Percentiles rank a stretch among this genome's conserved stretches.
Conservation (phyloP, 1,284 basidiomycete species). For the Sporisorium exsertum region DNA sequence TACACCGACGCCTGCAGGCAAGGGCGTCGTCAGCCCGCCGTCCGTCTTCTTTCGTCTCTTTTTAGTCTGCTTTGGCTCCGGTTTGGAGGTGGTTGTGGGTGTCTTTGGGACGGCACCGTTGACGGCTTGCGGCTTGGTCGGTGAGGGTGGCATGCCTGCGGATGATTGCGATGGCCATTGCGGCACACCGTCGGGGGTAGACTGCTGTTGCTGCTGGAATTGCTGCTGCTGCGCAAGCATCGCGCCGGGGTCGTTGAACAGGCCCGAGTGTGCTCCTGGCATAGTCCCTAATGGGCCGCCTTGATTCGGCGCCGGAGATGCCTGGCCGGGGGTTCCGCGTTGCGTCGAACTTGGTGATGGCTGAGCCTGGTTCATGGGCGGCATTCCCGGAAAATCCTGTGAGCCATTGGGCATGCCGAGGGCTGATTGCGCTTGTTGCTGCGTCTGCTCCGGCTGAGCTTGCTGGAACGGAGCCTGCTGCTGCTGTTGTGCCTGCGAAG, state of each 20-base stretch:
- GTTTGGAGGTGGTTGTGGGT: conserved; percentile 22
- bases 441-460: conserved; percentile 1
- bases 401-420: conserved; percentile 11
- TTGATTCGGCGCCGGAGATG: conserved; percentile 30
- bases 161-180: conserved; percentile 42
- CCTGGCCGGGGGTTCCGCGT: conserved; percentile 20
- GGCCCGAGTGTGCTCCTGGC: conserved; percentile 27
- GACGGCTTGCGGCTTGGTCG: conserved; percentile 22
- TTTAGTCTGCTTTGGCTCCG: conserved; percentile 36
- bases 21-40: conserved; percentile 15
- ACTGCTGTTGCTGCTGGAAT: conserved; percentile 18
- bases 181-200: conserved; percentile 23
- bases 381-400: conserved; percentile 27
- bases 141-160: conserved; percentile 28
- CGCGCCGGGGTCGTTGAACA: conserved; percentile 24
- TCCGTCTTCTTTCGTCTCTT: conserved; percentile 54
- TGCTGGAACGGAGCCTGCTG: conserved; percentile 4
- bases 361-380: conserved; percentile 13
- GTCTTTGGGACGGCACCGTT: conserved; percentile 32
- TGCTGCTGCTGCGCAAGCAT: conserved; percentile 30
- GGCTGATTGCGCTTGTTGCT: conserved; percentile 12
- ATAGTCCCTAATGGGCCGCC: conserved; percentile 26
- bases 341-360: conserved; percentile 16
- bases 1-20: conserved; percentile 11
- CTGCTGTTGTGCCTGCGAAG: conserved; percentile 6